Evolutionary conservation across 257 asterid species (phyloP).

Genomic region (Catharanthus roseus): DNA sequence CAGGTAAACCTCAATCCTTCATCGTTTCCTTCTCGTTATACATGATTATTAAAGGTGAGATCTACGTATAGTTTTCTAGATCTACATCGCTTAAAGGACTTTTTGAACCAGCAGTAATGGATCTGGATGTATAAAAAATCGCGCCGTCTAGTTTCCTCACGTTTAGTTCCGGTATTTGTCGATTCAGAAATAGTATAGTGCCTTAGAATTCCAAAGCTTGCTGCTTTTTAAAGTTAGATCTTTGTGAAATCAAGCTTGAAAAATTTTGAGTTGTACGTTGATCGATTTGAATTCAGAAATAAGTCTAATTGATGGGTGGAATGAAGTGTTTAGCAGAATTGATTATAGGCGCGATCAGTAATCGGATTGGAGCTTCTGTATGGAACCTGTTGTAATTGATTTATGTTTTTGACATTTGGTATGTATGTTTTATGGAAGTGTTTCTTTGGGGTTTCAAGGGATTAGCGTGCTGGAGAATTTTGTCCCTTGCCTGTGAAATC

Average conservation of each 20-base stretch:
- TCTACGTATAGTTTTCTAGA: slow-evolving; percentile 4
- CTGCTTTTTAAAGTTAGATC: neutral
- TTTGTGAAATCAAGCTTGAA: neutral
- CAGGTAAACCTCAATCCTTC: slow-evolving; percentile 1
- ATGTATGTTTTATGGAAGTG: neutral
- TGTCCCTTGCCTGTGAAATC: neutral
- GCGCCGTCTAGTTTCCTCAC: neutral
- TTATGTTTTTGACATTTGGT: neutral
- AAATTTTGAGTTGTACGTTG: neutral
- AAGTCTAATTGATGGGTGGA: too few species aligned
- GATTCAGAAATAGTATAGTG: neutral
- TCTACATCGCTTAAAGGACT: neutral
- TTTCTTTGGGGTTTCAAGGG: neutral
- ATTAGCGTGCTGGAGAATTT: neutral
- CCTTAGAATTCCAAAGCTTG: neutral
- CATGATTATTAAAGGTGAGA: neutral
- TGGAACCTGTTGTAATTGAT: neutral
- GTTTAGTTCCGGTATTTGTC: neutral
- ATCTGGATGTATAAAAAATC: neutral
- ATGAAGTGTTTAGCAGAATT: neutral
- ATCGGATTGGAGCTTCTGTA: neutral
- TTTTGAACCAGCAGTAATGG: neutral
- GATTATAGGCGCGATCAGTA: neutral
- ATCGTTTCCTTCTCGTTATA: neutral
- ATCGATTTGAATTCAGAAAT: neutral